Evolutionary conservation across 2,329 filamentous ascomycete genomes (phyloP), one percentile per base, ranked within the genome.

Genomic region (Fusarium setosum): DNA sequence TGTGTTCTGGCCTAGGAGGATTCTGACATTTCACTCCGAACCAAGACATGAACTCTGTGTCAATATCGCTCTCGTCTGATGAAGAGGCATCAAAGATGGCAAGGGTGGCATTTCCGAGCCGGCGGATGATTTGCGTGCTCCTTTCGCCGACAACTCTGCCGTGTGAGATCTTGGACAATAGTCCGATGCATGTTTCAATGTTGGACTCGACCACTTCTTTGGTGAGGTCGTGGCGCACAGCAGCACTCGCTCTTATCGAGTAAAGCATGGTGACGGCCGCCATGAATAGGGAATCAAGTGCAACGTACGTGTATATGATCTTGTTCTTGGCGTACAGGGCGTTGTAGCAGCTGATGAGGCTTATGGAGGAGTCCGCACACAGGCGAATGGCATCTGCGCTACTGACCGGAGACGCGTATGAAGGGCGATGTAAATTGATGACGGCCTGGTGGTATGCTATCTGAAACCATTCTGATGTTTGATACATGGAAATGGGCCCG

Each of bases 1-100:
- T 65, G 38, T 69, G 65, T 29, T 70, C 67, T 1, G 60, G 67
- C 5, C 63, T 50, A 4, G 58, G 62, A 3, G 65, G 62, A 6
- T 70, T 67, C 12, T 69, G 68, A 21, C 62, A 60, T 9, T 67
- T 69, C 5, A 70, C 62, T 12, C 68, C 68, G 31, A 70, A 70
- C 68, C 68, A 70, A 5, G 68, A 71, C 68, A 70, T 70, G 31
- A 70, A 70, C 23, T 70, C 68, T 1, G 65, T 70, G 37, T 70
- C 68, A 6, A 70, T 63, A 7, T 69, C 68, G 3, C 52, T 67
- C 13, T 61, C 68, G 5, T 65, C 45, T 29, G 49, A 45, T 3
- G 59, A 58, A 12, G 54, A 23, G 0, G 67, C 64, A 12, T 71
- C 68, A 20, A 70, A 70, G 2, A 70, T 54, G 1, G 65, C 62